Base-by-base conservation (phyloP, 352 stramenopile species). In the Phytophthora nicotianae region DNA sequence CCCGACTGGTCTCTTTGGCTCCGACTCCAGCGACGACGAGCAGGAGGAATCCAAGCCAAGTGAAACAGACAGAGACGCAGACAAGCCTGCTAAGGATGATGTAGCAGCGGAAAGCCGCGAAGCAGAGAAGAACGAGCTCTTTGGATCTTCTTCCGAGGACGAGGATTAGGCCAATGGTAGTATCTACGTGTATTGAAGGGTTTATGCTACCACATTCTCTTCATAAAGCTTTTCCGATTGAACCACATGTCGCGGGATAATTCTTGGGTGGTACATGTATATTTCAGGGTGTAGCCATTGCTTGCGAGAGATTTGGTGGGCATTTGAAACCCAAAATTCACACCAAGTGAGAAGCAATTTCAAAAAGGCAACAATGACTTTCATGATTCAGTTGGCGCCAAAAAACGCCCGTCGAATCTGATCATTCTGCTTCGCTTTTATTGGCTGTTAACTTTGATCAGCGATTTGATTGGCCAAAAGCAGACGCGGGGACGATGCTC, bases 91-190 rank as follows among this genome's bases (percentile, higher is more conserved):
- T 35, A 58, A 66, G 50, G 61, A 72, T 24, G 37, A 50, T 9
- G 41, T 23, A 19, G 41, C 40, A 13, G 58, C 58, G 5, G 72
- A 77, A 24, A 54, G 41, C 11, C 81, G 65, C 32, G 69, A 94
- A 62, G 79, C 74, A 7, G 81, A 90, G 58, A 91, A 92, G 70
- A 88, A 90, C 58, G 86, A 94, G 68, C 77, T 94, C 16, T 94
- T 94, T 62, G 86, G 86, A 21, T 94, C 86, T 17, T 93, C 83
- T 10, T 94, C 86, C 2, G 32, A 38, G 32, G 86, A 93, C 49
- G 78, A 79, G 42, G 86, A 94, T 27, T 94, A 92, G 70, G 26
- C 24, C 21, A 23, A 16, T 32, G 21, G n/a, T 38, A 38, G 32
- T 38, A 38, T 35, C 29, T 35, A 14, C 26, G 26, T 32, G 26